These are phyloP conservation scores for Zymoseptoria ardabiliae DNA, from an alignment of 2,329 filamentous ascomycete genomes.

Conservation along the genomic window DNA sequence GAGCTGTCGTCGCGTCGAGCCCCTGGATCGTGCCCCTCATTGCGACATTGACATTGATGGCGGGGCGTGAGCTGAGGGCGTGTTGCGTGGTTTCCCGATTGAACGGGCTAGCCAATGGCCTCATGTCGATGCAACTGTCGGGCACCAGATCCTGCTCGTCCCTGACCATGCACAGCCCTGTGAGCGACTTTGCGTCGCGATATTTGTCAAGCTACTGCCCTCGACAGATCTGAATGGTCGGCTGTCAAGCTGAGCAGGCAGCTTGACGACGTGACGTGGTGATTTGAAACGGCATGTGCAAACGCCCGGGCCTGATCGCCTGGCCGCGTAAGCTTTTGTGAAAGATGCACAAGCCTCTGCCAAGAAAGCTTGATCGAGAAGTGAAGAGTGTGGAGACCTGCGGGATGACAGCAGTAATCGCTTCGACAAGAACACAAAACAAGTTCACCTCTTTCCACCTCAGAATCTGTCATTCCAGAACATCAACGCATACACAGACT, in stretches of 20 bases:
- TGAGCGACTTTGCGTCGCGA: not conserved
- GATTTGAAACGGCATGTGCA: not conserved
- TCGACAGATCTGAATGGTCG: no score
- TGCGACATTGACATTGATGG: not conserved
- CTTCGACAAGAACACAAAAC: not conserved
- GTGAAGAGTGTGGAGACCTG: not conserved
- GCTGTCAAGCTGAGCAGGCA: no score
- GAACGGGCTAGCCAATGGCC: not conserved
- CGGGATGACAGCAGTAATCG: not conserved
- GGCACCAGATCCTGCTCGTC: not conserved
- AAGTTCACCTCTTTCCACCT: no score
- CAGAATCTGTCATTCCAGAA: no score
- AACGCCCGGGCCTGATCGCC: not conserved
- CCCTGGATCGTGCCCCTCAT: not conserved
- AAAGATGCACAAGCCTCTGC: not conserved
- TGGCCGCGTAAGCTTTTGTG: not conserved
- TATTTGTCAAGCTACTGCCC: not conserved
- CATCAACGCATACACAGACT: conserved; percentile 3
- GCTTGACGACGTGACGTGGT: not conserved
- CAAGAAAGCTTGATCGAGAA: not conserved
- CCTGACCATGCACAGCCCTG: not conserved
- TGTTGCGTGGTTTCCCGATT: not conserved
- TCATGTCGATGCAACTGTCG: not conserved
- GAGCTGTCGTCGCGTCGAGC: not conserved
- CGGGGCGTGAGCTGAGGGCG: not conserved